These are phyloP conservation scores for Allantophomopsis cytisporea DNA, from an alignment of 2,329 filamentous ascomycete genomes.

Conservation along the genomic window DNA sequence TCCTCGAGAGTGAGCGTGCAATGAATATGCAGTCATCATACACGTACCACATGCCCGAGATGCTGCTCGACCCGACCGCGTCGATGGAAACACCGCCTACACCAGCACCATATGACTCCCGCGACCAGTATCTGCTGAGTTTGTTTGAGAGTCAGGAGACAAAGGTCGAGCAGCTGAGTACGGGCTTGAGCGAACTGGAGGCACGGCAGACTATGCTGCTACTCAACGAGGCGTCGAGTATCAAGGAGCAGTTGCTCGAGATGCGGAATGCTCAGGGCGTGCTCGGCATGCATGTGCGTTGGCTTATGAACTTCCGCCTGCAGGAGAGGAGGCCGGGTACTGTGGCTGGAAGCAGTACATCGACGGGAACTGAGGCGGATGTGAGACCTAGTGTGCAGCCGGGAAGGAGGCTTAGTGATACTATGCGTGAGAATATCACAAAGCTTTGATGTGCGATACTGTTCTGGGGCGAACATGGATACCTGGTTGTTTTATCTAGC, in stretches of 20 bases:
- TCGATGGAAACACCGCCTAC: conserved; percentile 5
- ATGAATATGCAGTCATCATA: conserved; percentile 11
- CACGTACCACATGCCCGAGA: conserved; percentile 13
- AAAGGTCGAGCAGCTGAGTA: conserved; percentile 42
- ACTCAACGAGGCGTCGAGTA: conserved; percentile 45
- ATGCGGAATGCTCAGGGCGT: conserved; percentile 18
- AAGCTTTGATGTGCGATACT: conserved; percentile 6
- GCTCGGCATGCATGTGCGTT: conserved; percentile 19
- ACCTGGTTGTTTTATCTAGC: too few relatives aligned
- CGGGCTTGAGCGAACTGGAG: conserved; percentile 42
- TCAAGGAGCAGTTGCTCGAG: conserved; percentile 50
- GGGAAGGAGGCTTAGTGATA: conserved; percentile 10
- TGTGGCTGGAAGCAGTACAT: conserved; percentile 5
- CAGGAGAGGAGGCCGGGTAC: conserved; percentile 12
- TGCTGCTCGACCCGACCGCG: conserved; percentile 10
- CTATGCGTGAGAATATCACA: conserved; percentile 10
- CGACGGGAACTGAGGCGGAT: conserved; percentile 6
- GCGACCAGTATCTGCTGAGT: conserved; percentile 28
- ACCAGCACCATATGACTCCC: conserved; percentile 21
- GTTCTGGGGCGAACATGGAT: too few relatives aligned
- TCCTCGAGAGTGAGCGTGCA: conserved; percentile 21
- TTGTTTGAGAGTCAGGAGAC: conserved; percentile 36
- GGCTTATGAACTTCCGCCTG: conserved; percentile 18
- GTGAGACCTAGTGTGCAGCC: conserved; percentile 2
- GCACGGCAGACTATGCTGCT: conserved; percentile 46